Evolutionary conservation across 2,329 filamentous ascomycete species (phyloP).

Genomic region (Alternaria consortialis): DNA sequence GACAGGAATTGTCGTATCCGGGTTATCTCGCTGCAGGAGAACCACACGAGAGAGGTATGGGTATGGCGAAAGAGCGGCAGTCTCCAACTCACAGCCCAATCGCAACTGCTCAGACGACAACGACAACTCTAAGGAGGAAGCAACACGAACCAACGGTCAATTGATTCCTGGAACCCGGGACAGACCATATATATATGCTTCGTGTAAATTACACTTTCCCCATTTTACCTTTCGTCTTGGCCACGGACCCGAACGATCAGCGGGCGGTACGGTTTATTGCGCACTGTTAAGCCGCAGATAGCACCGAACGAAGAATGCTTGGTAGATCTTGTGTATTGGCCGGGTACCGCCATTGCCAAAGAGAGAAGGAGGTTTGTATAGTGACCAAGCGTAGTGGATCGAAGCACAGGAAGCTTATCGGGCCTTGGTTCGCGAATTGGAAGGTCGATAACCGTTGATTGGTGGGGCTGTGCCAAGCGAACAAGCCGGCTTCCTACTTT

Average conservation of each 20-base stretch:
- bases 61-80: not conserved
- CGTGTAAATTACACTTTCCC: not conserved
- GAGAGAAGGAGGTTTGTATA: conserved; percentile 3
- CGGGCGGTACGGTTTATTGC: not conserved
- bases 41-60: not conserved
- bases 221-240: not conserved
- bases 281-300: not conserved
- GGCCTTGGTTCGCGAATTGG: conserved; percentile 4
- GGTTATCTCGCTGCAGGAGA: not conserved
- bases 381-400: conserved; percentile 4
- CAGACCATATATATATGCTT: conserved; percentile 1
- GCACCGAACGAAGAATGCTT: not conserved
- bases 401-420: conserved; percentile 7
- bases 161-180: not conserved
- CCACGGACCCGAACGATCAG: not conserved
- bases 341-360: not conserved
- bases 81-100: not conserved
- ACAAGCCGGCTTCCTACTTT: conserved; percentile 5
- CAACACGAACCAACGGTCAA: not conserved
- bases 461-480: not conserved
- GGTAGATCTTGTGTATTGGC: not conserved
- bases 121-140: not conserved
- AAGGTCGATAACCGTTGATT: not conserved
- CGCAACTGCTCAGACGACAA: not conserved
- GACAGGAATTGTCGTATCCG: not conserved